These are phyloP conservation scores for Ananas comosus DNA, from an alignment of 176 grass and related monocot genomes.

Conservation along the genomic window DNA sequence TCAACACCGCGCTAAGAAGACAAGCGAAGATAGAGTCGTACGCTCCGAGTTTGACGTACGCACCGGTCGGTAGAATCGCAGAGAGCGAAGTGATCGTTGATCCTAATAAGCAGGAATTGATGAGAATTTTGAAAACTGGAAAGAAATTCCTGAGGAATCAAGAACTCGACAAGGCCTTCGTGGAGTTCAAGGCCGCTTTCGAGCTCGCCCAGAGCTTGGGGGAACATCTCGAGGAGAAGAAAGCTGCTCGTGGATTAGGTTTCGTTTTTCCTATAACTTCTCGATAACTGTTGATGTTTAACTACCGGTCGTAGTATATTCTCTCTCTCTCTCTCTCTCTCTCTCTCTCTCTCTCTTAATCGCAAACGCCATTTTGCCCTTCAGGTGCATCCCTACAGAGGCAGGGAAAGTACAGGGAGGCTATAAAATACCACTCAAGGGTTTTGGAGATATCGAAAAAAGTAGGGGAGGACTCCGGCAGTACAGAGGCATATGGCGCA, in stretches of 20 bases:
- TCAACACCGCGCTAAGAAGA: conserved; percentile 46
- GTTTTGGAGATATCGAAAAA: conserved; percentile 52
- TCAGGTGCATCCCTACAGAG: conserved; percentile 51
- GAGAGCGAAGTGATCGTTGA: conserved; percentile 53
- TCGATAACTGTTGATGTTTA: background rate
- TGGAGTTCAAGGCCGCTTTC: conserved; percentile 44
- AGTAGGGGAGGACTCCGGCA: conserved; percentile 50
- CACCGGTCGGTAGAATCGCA: conserved; percentile 32
- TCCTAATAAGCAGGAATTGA: conserved; percentile 54
- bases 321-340: background rate
- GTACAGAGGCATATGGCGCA: conserved; percentile 58
- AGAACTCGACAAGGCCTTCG: conserved; percentile 43
- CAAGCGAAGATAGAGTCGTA: conserved; percentile 70
- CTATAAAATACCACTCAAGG: conserved; percentile 44
- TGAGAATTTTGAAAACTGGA: conserved; percentile 37
- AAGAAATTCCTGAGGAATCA: conserved; percentile 53
- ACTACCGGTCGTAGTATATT: background rate
- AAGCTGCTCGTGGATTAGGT: conserved; percentile 75
- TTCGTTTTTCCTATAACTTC: conserved; percentile 8
- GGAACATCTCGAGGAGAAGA: conserved; percentile 64
- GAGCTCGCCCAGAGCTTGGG: conserved; percentile 55
- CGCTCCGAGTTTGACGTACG: conserved; percentile 62
- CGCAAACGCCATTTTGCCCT: background rate
- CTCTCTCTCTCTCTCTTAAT: background rate
- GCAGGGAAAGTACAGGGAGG: conserved; percentile 45